These are phyloP conservation scores for Kodamaea ohmeri DNA, from an alignment of 1,139 yeast genomes.

Conservation along the genomic window DNA sequence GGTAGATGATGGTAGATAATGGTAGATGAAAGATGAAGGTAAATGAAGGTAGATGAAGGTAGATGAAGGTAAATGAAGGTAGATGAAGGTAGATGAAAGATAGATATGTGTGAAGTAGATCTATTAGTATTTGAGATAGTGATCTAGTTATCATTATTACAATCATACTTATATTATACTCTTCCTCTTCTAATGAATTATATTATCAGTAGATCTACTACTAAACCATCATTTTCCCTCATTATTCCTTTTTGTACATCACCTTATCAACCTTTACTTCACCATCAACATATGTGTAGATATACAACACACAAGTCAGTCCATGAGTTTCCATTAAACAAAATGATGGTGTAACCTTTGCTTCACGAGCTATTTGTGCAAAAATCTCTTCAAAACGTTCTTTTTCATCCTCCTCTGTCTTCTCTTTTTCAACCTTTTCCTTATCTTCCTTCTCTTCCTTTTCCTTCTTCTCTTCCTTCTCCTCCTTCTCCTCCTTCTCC, in stretches of 20 bases:
- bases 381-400: conserved; percentile 14
- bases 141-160: too few relatives aligned
- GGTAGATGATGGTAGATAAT: too few relatives aligned
- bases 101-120: too few relatives aligned
- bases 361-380: conserved; percentile 17
- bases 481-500: conserved; percentile 30
- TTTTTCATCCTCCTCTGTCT: conserved; percentile 16
- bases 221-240: background rate
- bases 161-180: too few relatives aligned
- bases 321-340: conserved; percentile 84
- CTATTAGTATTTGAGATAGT: too few relatives aligned
- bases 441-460: conserved; percentile 7
- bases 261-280: conserved; percentile 93
- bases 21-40: too few relatives aligned
- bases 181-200: too few relatives aligned
- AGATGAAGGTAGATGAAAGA: too few relatives aligned
- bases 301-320: conserved; percentile 72
- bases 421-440: conserved; percentile 15
- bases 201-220: background rate
- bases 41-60: too few relatives aligned
- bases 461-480: conserved; percentile 18
- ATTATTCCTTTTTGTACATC: conserved; percentile 63
- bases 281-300: conserved; percentile 75
- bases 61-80: too few relatives aligned
- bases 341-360: conserved; percentile 69